These are phyloP conservation scores for Solanum dulcamara DNA, from an alignment of 257 asterid genomes.

Conservation along the genomic window DNA sequence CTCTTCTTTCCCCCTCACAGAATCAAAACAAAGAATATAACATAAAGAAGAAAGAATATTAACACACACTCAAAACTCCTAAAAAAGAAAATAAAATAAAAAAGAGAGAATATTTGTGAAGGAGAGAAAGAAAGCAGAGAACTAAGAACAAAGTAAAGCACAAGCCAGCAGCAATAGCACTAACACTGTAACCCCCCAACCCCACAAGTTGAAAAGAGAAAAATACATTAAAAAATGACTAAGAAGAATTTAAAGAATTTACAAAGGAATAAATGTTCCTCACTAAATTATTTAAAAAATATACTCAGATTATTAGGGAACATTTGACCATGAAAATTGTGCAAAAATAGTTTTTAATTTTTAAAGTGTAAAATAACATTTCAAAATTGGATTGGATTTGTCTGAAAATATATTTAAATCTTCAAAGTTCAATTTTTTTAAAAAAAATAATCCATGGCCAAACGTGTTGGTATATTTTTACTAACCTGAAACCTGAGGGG, in stretches of 20 bases:
- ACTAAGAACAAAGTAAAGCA: conserved; percentile 2
- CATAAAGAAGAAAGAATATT: conserved; percentile 1
- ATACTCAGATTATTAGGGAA: neutral
- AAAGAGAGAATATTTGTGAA: conserved; percentile 12
- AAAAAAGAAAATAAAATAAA: conserved; percentile 1
- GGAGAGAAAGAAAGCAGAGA: neutral
- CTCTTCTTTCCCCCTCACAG: conserved; percentile 2
- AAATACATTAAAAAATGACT: neutral
- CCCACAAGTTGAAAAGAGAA: neutral
- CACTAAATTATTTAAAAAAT: neutral
- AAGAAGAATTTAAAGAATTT: neutral
- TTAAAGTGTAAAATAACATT: no score
- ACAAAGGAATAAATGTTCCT: conserved; percentile 14
- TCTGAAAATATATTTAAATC: no score
- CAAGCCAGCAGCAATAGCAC: conserved; percentile 7
- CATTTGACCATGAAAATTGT: neutral
- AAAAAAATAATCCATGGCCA: neutral
- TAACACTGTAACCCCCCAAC: neutral
- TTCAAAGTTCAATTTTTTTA: no score
- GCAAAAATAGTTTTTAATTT: neutral
- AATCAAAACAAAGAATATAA: conserved; percentile 3
- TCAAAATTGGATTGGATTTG: no score
- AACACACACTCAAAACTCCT: neutral
- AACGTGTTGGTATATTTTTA: neutral
- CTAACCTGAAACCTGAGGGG: neutral